phyloP scores from a whole-genome alignment of 768 basidiomycete species.

The Boletus subparvulus region DNA sequence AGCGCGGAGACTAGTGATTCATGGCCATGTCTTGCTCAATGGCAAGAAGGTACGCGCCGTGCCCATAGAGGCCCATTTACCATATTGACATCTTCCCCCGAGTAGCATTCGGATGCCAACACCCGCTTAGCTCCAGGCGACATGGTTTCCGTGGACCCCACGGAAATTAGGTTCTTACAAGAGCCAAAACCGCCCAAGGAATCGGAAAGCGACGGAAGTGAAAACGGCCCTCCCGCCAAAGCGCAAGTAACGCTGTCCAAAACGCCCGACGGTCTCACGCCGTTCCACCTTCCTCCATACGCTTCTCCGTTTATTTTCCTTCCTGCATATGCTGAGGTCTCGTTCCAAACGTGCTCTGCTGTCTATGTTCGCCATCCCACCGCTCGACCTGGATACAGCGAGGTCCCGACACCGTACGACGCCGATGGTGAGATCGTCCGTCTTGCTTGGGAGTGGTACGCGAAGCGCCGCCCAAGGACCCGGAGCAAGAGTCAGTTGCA shows the following conservation, averaged over 20 bases:
- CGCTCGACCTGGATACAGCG: conserved; percentile 92
- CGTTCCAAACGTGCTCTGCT: conserved; percentile 85
- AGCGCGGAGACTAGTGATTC: conserved; percentile 81
- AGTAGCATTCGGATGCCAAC: conserved; percentile 79
- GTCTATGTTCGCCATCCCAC: conserved; percentile 96
- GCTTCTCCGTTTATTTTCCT: conserved; percentile 92
- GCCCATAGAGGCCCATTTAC: neutral
- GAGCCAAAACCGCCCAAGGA: conserved; percentile 29
- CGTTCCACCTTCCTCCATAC: conserved; percentile 83
- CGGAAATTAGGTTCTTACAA: conserved; percentile 71
- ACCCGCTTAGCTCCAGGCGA: conserved; percentile 91
- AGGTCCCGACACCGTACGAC: conserved; percentile 94
- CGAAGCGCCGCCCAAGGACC: conserved; percentile 63
- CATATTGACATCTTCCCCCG: neutral
- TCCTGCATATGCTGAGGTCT: conserved; percentile 85
- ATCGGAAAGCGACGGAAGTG: conserved; percentile 3
- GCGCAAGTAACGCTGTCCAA: neutral
- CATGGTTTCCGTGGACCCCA: conserved; percentile 86
- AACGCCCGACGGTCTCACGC: conserved; percentile 44
- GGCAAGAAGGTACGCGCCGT: conserved; percentile 71
- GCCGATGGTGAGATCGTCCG: conserved; percentile 93
- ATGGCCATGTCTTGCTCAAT: conserved; percentile 85
- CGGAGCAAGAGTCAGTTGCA: conserved; percentile 62
- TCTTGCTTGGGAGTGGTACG: conserved; percentile 96
- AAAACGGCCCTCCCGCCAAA: neutral